These are phyloP conservation scores for Tarenaya hassleriana DNA, from an alignment of 345 rosid species.

Conservation along the genomic window DNA sequence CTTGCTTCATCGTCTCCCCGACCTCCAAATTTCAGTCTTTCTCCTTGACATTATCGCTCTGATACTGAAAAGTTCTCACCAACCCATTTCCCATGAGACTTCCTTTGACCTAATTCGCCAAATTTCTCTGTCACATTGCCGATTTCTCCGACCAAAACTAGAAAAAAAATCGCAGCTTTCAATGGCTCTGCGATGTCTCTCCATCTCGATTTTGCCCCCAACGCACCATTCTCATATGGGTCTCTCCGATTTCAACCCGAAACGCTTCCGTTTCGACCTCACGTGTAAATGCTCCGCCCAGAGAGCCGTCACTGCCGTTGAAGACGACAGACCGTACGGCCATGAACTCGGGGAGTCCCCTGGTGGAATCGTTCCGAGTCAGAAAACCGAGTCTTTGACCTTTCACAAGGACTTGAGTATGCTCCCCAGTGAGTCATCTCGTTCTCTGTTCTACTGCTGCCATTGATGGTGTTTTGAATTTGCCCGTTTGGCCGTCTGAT, in stretches of 20 bases:
- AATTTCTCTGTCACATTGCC: constrained; percentile 18
- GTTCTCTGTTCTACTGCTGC: constrained; percentile 8
- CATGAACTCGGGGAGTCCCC: constrained; percentile 37
- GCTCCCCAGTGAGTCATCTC: constrained; percentile 74
- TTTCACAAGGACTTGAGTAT: constrained; percentile 70
- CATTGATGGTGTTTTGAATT: neutral
- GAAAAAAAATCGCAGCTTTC: constrained; percentile 19
- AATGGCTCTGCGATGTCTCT: constrained; percentile 56
- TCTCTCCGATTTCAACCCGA: constrained; percentile 16
- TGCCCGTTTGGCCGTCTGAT: constrained; percentile 1
- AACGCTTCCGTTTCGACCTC: constrained; percentile 31
- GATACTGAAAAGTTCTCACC: constrained; percentile 13
- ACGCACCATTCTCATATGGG: constrained; percentile 30
- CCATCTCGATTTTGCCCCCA: constrained; percentile 48
- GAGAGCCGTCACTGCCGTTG: constrained; percentile 50
- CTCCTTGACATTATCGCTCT: neutral
- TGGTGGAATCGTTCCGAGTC: constrained; percentile 33
- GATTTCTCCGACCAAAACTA: neutral
- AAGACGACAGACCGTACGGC: constrained; percentile 46
- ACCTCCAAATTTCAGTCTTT: too few species aligned
- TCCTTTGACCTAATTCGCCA: constrained; percentile 24
- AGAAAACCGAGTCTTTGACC: constrained; percentile 26
- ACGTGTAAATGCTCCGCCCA: constrained; percentile 47
- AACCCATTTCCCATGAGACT: constrained; percentile 20
- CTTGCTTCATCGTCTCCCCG: too few species aligned